A percentile compares a stretch with the other conserved stretches of the same genome.
These are phyloP conservation scores for Metarhizium humberi DNA, from an alignment of 2,329 filamentous ascomycete genomes.

Conservation along the genomic window DNA sequence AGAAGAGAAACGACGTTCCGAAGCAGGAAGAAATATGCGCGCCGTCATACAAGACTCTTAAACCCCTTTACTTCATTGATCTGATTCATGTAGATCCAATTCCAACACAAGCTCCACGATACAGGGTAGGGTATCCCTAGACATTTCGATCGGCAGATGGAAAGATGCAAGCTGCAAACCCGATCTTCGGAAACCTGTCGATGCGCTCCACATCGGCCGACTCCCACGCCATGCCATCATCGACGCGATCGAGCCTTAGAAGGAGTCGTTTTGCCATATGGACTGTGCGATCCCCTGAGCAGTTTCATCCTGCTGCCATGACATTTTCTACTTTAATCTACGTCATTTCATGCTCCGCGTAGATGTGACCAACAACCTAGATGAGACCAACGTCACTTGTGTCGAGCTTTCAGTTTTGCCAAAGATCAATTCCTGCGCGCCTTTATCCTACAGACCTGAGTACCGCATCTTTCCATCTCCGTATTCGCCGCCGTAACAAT, in stretches of 20 bases:
- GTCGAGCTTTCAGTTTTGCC: not conserved
- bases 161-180: not conserved
- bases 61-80: too few species aligned
- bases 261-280: not conserved
- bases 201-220: conserved; percentile 21
- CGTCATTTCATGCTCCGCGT: not conserved
- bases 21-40: too few species aligned
- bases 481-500: not conserved
- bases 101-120: not conserved
- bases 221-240: conserved; percentile 15
- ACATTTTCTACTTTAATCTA: not conserved
- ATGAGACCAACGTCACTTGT: not conserved
- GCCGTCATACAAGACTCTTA: too few species aligned
- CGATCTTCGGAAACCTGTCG: conserved; percentile 23
- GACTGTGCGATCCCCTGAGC: not conserved
- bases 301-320: not conserved
- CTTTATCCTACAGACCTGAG: not conserved
- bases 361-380: not conserved
- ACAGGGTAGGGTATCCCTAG: not conserved
- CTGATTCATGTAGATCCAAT: too few species aligned
- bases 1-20: too few species aligned
- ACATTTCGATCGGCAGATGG: not conserved
- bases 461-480: not conserved
- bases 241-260: conserved; percentile 1
- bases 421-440: not conserved